Percentiles rank a stretch among this genome's conserved stretches.
phyloP scores from a whole-genome alignment of 23 red algal genomes.

The Gracilaria domingensis region DNA sequence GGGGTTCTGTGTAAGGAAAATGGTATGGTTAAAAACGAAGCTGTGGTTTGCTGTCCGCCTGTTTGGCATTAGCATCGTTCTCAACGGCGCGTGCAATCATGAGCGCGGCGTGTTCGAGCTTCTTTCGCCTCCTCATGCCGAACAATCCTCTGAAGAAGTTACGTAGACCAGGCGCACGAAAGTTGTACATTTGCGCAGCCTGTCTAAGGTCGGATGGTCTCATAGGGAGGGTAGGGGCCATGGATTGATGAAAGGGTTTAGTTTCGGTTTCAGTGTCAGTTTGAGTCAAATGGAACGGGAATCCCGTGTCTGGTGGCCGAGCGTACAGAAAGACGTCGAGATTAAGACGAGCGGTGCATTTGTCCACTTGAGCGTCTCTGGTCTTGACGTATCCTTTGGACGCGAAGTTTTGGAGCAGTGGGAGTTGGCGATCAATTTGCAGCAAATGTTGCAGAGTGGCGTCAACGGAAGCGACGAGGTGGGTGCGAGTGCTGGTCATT shows the following conservation, averaged over 20 bases:
- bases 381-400: constrained; percentile 25
- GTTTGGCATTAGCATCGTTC: neutral
- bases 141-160: neutral
- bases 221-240: neutral
- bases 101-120: constrained; percentile 17
- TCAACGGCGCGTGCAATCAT: constrained; percentile 5
- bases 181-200: neutral
- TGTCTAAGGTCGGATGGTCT: neutral
- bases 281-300: neutral
- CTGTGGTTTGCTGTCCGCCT: neutral
- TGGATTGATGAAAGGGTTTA: neutral
- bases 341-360: neutral
- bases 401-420: neutral
- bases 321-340: constrained; percentile 15
- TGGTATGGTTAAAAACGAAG: neutral
- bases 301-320: neutral
- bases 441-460: neutral
- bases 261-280: neutral
- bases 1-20: neutral
- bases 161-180: neutral
- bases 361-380: constrained; percentile 1
- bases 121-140: constrained; percentile 9
- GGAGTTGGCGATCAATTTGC: neutral
- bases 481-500: neutral
- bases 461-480: constrained; percentile 1